phyloP scores from a whole-genome alignment of 106 monocot species.

The Dendrobium officinale region DNA sequence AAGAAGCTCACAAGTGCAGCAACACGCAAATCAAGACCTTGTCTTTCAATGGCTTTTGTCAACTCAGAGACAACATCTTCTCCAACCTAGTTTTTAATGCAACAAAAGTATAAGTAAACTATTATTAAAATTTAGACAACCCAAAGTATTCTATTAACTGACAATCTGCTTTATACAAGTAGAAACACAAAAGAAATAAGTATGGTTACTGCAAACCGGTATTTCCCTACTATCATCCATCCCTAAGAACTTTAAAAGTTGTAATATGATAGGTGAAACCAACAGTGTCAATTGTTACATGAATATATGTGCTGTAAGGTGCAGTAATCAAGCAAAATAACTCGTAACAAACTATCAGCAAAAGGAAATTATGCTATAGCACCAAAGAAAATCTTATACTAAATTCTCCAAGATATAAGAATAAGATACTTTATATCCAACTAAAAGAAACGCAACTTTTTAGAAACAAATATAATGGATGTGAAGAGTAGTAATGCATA shows the following conservation, averaged over 20 bases:
- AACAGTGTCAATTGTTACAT: not conserved
- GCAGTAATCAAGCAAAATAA: not conserved
- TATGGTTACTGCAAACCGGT: not conserved
- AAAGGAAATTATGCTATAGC: too few species aligned
- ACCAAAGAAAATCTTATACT: not conserved
- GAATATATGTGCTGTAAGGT: not conserved
- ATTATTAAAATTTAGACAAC: not conserved
- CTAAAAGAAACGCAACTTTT: not conserved
- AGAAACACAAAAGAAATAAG: not conserved
- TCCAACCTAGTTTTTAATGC: conserved; percentile 43
- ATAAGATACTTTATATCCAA: not conserved
- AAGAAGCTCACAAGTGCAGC: conserved; percentile 56
- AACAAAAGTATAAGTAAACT: not conserved
- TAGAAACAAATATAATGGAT: not conserved
- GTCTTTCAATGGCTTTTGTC: conserved; percentile 68
- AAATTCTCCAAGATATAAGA: not conserved
- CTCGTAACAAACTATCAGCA: not conserved
- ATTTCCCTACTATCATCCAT: not conserved
- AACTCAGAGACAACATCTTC: conserved; percentile 76
- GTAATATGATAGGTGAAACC: not conserved
- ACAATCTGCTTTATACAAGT: not conserved
- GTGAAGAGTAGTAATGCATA: not conserved
- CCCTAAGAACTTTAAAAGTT: not conserved
- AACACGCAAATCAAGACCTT: conserved; percentile 72
- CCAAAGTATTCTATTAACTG: not conserved